Conservation (phyloP, 805 yeast species). For the Candida anglica region DNA sequence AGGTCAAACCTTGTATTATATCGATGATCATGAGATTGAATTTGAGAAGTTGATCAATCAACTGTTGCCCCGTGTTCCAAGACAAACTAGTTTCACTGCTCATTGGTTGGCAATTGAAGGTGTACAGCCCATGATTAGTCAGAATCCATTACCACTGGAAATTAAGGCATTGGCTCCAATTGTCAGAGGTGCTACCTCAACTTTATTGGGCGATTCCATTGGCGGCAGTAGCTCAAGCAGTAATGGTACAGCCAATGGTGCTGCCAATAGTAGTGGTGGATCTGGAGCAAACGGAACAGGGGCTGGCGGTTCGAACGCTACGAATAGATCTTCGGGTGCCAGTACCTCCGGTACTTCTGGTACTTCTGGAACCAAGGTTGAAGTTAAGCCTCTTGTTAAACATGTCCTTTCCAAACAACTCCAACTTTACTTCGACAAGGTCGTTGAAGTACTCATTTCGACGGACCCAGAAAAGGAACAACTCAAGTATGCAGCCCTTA, state of each 20-base stretch:
- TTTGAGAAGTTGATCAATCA: conserved; percentile 90
- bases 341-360: conserved; percentile 5
- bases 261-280: conserved; percentile 8
- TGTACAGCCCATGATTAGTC: conserved; percentile 96
- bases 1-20: conserved; percentile 88
- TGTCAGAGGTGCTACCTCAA: conserved; percentile 74
- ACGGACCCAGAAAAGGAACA: conserved; percentile 52
- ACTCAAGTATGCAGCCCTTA: conserved; percentile 74
- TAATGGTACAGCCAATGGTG: conserved; percentile 6
- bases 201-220: conserved; percentile 33
- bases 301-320: too few relatives aligned
- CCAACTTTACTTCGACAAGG: conserved; percentile 89
- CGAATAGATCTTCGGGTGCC: conserved; percentile 9
- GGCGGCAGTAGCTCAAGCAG: conserved; percentile 10
- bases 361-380: conserved; percentile 29
- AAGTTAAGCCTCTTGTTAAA: conserved; percentile 85
- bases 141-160: conserved; percentile 84
- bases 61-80: conserved; percentile 92
- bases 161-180: conserved; percentile 74
- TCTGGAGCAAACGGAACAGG: conserved; percentile 13
- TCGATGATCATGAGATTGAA: conserved; percentile 91
- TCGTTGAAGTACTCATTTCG: conserved; percentile 69
- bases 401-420: conserved; percentile 93
- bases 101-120: conserved; percentile 99
- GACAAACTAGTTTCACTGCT: conserved; percentile 88